A percentile compares a stretch with the other conserved stretches of the same genome.
Conservation (phyloP, 164 flowering plant genomes). For the Vitis rupestris region DNA sequence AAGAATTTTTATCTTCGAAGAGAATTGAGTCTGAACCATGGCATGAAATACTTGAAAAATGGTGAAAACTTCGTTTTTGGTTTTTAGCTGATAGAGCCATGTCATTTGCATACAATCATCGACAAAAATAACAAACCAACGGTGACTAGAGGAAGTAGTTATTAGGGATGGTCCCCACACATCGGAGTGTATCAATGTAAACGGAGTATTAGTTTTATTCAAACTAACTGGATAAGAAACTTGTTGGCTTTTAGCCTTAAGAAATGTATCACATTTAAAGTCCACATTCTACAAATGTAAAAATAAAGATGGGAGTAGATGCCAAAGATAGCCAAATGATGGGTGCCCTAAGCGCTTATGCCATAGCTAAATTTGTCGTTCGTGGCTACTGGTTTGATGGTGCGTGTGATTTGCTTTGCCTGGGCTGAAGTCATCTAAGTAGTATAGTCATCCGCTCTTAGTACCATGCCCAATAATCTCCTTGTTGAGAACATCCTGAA, state of each 20-base stretch:
- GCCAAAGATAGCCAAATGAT: conserved; percentile 8
- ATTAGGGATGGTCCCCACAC: conserved; percentile 2
- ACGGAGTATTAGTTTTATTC: conserved; percentile 7
- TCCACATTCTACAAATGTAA: neutral
- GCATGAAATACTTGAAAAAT: no score
- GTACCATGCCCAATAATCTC: no score
- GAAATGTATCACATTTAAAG: conserved; percentile 6
- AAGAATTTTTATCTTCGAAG: no score
- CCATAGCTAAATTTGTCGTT: conserved; percentile 5
- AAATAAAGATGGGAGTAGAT: conserved; percentile 9
- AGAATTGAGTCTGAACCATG: no score
- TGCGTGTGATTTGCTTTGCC: conserved; percentile 2
- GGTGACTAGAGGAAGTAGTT: neutral
- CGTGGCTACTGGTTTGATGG: conserved; percentile 3
- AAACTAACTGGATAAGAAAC: conserved; percentile 9
- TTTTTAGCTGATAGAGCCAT: no score
- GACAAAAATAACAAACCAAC: conserved; percentile 10
- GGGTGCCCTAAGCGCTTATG: neutral
- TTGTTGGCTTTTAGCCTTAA: conserved; percentile 8
- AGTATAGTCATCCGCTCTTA: no score
- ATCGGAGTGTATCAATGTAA: conserved; percentile 6
- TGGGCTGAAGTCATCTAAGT: no score
- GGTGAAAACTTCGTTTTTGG: no score
- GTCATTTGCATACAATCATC: neutral
- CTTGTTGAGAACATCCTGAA: no score